Evolutionary conservation across 192 early-diverging fungal species (phyloP), one percentile per base, ranked within the genome.

Genomic region (Coemansia sp.): DNA sequence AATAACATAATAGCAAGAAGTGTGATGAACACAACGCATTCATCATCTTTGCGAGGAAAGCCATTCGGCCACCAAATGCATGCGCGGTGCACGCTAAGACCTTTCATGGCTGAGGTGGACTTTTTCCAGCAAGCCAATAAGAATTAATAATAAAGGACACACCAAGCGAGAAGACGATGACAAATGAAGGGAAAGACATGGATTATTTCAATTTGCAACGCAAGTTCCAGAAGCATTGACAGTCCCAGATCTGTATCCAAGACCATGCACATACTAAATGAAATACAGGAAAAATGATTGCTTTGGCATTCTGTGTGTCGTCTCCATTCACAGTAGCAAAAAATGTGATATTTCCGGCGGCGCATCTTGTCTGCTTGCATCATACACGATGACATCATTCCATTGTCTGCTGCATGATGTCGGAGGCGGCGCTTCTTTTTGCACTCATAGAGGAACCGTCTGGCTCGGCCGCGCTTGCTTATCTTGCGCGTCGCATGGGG

Each of bases 341-440:
- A 40, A 40, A 13, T 8, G 38, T 5, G 38, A 40, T 40, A 40
- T 40, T 40, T 40, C 38, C 38, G 38, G 38, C 7, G 38, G 38
- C 38, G 38, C 38, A 40, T 40, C 38, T 40, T 38, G 36, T 9
- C 7, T 11, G 11, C 7, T 11, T 13, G 38, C 49, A 52, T 52
- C 7, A 57, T 15, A 57, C 29, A 57, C 23, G 33, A 57, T 57
- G 55, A 57, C 34, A 17, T 57, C 55, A 57, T 57, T 57, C 9
- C 55, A 57, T 57, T 57, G 55, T 57, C 17, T 36, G 29, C 10
- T 25, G 19, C 49, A 52, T 25, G 22, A 13, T 22, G 23, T 11
- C 6, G 23, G 49, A 25, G 9, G 49, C 49, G 49, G 49, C 49
- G 23, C 10, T 25, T 29, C 15, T 46, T 52, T 52, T 52, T 52